Percentiles rank a stretch among this genome's conserved stretches.
Evolutionary conservation across 1,284 basidiomycete genomes (phyloP).

Genomic region (Pseudozyma sp.): DNA sequence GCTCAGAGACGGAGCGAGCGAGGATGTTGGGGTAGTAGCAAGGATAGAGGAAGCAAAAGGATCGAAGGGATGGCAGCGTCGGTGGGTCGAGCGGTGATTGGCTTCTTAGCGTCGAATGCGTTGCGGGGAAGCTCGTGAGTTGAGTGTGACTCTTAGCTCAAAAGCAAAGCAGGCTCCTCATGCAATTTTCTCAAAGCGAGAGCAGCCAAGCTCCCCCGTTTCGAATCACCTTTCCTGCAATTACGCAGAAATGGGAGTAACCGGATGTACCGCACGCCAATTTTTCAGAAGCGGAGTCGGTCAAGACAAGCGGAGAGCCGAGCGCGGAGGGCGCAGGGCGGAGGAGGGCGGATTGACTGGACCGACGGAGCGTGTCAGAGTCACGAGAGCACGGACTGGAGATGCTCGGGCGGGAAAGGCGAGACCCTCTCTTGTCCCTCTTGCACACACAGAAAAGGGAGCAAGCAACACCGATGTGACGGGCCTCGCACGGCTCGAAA

Average conservation of each 20-base stretch:
- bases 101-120: neutral
- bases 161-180: neutral
- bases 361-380: constrained; percentile 22
- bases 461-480: no score
- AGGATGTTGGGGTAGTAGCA: neutral
- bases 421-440: neutral
- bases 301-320: neutral
- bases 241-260: constrained; percentile 10
- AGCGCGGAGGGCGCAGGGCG: neutral
- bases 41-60: neutral
- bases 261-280: neutral
- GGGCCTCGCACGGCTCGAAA: neutral
- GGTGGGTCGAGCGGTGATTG: constrained; percentile 5
- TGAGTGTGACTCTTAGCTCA: no score
- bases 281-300: neutral
- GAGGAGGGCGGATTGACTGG: constrained; percentile 2
- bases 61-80: neutral
- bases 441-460: no score
- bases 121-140: constrained; percentile 32
- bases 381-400: constrained; percentile 22
- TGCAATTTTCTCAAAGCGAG: constrained; percentile 1
- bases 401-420: neutral
- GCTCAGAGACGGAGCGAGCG: neutral
- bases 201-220: no score
- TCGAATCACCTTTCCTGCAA: no score